These are phyloP conservation scores for Eleusine indica DNA, from an alignment of 176 grass and related monocot genomes.

Conservation along the genomic window DNA sequence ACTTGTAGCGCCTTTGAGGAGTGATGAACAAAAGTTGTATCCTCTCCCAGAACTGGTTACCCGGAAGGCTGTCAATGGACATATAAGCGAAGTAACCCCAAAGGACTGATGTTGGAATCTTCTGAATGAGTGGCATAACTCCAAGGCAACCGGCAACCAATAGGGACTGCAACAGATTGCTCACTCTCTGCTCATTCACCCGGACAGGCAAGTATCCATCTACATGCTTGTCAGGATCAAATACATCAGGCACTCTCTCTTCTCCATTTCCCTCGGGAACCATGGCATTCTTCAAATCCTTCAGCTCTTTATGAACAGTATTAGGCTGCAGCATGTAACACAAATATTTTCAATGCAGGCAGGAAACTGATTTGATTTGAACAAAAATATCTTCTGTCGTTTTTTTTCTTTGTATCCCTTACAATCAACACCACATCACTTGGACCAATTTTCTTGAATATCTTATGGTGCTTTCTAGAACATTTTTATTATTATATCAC, in stretches of 20 bases:
- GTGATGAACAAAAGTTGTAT: conserved; percentile 67
- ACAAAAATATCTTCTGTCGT: not conserved
- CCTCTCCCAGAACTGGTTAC: conserved; percentile 93
- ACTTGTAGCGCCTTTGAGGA: conserved; percentile 72
- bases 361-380: not conserved
- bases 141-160: conserved; percentile 71
- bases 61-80: conserved; percentile 83
- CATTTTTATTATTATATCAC: too few relatives aligned
- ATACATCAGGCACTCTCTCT: conserved; percentile 43
- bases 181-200: conserved; percentile 86
- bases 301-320: conserved; percentile 62
- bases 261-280: conserved; percentile 40
- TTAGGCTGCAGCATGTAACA: conserved; percentile 44
- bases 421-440: too few relatives aligned
- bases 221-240: conserved; percentile 86
- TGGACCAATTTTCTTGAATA: not conserved
- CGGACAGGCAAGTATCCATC: conserved; percentile 79
- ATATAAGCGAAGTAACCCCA: conserved; percentile 98
- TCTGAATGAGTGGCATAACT: conserved; percentile 71
- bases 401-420: too few relatives aligned
- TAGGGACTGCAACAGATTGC: conserved; percentile 86
- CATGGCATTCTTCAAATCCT: conserved; percentile 71
- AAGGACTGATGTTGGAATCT: conserved; percentile 83
- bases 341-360: conserved; percentile 16
- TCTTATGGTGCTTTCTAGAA: too few relatives aligned